These are phyloP conservation scores for Xylaria digitata DNA, from an alignment of 2,329 filamentous ascomycete genomes.

Conservation along the genomic window DNA sequence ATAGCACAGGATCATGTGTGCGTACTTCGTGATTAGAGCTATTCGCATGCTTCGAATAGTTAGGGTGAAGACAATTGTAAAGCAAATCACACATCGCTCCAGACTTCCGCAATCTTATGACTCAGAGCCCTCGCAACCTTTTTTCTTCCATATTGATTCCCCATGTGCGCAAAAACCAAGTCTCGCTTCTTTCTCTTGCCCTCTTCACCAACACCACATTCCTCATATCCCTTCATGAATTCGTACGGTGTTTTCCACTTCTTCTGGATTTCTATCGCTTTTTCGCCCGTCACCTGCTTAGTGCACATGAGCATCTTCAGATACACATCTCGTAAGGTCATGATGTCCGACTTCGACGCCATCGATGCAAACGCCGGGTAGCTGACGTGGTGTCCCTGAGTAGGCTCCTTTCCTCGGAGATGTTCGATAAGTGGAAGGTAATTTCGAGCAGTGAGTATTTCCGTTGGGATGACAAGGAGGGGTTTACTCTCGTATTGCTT, in stretches of 20 bases:
- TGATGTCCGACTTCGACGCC: conserved; percentile 78
- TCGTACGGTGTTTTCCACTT: conserved; percentile 79
- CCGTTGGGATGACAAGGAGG: conserved; percentile 73
- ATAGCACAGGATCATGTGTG: background rate
- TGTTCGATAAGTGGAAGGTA: conserved; percentile 73
- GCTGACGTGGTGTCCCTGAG: conserved; percentile 69
- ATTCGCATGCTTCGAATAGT: background rate
- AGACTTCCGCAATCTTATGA: conserved; percentile 77
- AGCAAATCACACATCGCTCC: conserved; percentile 61
- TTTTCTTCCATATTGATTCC: conserved; percentile 71
- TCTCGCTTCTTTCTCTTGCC: conserved; percentile 68
- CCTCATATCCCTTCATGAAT: conserved; percentile 76
- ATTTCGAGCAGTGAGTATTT: conserved; percentile 70
- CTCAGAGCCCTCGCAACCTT: conserved; percentile 75
- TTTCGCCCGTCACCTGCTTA: conserved; percentile 78
- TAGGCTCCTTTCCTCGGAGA: conserved; percentile 64
- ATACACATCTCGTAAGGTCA: conserved; percentile 79
- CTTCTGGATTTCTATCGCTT: conserved; percentile 82
- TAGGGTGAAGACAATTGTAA: background rate
- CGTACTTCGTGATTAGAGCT: background rate
- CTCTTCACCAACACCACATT: conserved; percentile 60
- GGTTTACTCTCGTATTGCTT: conserved; percentile 69
- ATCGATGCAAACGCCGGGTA: conserved; percentile 78
- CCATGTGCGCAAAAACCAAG: conserved; percentile 69
- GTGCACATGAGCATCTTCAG: conserved; percentile 90